phyloP scores from a whole-genome alignment of 345 rosid species.

The Melastoma malabathricum region DNA sequence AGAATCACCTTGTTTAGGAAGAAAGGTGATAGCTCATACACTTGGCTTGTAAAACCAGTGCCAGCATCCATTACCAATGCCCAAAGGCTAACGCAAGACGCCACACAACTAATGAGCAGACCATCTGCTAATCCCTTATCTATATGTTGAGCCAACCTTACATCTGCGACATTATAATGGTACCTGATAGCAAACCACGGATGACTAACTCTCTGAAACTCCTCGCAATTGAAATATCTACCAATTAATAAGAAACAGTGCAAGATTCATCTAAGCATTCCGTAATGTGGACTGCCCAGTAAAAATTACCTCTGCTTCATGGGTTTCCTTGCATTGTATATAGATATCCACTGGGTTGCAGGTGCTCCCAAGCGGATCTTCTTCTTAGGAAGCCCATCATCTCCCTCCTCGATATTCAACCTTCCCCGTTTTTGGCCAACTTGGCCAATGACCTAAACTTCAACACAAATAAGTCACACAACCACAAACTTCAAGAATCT shows the following conservation, averaged over 20 bases:
- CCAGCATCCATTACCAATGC: slow-evolving; percentile 98
- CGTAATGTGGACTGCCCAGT: background rate
- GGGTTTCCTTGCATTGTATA: slow-evolving; percentile 86
- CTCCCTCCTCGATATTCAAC: slow-evolving; percentile 66
- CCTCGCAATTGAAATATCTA: background rate
- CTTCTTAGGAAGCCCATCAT: slow-evolving; percentile 83
- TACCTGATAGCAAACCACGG: slow-evolving; percentile 32
- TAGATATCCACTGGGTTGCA: slow-evolving; percentile 92
- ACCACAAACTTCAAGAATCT: background rate
- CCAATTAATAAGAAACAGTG: background rate
- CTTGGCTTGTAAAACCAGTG: slow-evolving; percentile 76
- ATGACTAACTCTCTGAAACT: background rate
- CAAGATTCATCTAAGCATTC: no score
- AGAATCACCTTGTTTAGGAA: slow-evolving; percentile 68
- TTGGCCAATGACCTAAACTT: slow-evolving; percentile 54
- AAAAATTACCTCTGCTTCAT: slow-evolving; percentile 85
- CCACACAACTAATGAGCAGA: slow-evolving; percentile 75
- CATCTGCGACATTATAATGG: slow-evolving; percentile 93
- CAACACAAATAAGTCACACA: slow-evolving; percentile 5
- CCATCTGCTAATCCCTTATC: slow-evolving; percentile 97
- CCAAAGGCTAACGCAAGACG: slow-evolving; percentile 91
- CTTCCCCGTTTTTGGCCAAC: slow-evolving; percentile 96
- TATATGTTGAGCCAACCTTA: slow-evolving; percentile 79
- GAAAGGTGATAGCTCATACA: slow-evolving; percentile 67
- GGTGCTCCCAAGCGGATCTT: slow-evolving; percentile 89